Conservation (phyloP, 73 alveolate species). For the Paramecium primaurelia region DNA sequence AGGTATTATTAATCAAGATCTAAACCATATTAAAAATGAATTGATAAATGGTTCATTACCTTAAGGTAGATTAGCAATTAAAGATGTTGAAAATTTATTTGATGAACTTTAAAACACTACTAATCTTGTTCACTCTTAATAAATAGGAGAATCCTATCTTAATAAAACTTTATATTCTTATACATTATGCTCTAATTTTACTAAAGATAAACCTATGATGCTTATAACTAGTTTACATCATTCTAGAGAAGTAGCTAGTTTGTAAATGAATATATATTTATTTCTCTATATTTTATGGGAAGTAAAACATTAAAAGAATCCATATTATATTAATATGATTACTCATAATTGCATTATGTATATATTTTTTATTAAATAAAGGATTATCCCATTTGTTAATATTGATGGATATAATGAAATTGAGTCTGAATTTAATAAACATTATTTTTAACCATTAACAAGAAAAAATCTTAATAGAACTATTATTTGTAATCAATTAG, state of each 20-base stretch:
- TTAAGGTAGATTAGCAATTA: background rate
- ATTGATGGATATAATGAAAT: conserved; percentile 84
- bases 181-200: background rate
- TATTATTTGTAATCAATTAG: conserved; percentile 31
- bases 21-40: background rate
- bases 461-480: conserved; percentile 83
- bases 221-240: conserved; percentile 41
- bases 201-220: background rate
- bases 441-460: conserved; percentile 10
- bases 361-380: background rate
- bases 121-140: background rate
- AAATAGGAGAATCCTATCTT: background rate
- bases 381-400: conserved; percentile 82
- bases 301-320: background rate
- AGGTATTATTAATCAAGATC: background rate
- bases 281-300: background rate
- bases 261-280: background rate
- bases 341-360: background rate
- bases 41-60: background rate
- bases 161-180: background rate
- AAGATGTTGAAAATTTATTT: background rate
- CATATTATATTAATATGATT: background rate
- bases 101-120: background rate
- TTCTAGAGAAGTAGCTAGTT: conserved; percentile 14
- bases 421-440: conserved; percentile 48